phyloP scores from a whole-genome alignment of 495 filamentous ascomycete species.

The Aspergillus cristatus region DNA sequence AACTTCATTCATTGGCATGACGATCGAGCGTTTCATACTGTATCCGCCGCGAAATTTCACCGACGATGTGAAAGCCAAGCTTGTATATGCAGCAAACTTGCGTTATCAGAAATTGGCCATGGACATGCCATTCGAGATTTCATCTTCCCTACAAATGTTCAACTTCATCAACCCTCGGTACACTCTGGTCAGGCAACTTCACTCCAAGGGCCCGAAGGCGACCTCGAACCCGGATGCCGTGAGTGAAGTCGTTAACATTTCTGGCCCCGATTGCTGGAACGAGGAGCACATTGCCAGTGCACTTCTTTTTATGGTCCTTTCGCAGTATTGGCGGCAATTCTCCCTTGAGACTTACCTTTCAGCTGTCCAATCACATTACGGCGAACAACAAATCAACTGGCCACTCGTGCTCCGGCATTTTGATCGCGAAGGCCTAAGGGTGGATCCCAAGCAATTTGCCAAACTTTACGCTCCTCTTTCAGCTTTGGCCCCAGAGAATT shows the following conservation, averaged over 20 bases:
- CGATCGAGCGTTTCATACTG: conserved; percentile 73
- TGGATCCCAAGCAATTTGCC: conserved; percentile 72
- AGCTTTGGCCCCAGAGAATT: conserved; percentile 53
- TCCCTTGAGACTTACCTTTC: conserved; percentile 65
- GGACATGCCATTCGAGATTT: conserved; percentile 59
- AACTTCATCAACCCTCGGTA: conserved; percentile 57
- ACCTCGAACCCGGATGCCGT: conserved; percentile 46
- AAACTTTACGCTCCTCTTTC: conserved; percentile 68
- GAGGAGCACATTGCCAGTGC: conserved; percentile 77
- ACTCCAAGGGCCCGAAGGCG: conserved; percentile 57
- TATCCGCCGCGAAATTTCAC: conserved; percentile 75
- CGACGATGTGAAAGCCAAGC: conserved; percentile 58
- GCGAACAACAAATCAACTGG: conserved; percentile 64
- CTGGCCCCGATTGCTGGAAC: conserved; percentile 56
- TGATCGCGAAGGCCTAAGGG: conserved; percentile 66
- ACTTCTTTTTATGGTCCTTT: conserved; percentile 72
- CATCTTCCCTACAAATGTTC: conserved; percentile 63
- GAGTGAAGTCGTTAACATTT: conserved; percentile 55
- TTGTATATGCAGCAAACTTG: conserved; percentile 55
- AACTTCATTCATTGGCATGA: conserved; percentile 57
- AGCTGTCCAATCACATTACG: conserved; percentile 46
- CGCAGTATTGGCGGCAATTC: conserved; percentile 55
- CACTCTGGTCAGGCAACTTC: conserved; percentile 66
- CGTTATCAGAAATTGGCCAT: conserved; percentile 56
- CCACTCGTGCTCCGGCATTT: conserved; percentile 69